Conservation (phyloP, 768 basidiomycete genomes). For the Ephemerocybe angulata region DNA sequence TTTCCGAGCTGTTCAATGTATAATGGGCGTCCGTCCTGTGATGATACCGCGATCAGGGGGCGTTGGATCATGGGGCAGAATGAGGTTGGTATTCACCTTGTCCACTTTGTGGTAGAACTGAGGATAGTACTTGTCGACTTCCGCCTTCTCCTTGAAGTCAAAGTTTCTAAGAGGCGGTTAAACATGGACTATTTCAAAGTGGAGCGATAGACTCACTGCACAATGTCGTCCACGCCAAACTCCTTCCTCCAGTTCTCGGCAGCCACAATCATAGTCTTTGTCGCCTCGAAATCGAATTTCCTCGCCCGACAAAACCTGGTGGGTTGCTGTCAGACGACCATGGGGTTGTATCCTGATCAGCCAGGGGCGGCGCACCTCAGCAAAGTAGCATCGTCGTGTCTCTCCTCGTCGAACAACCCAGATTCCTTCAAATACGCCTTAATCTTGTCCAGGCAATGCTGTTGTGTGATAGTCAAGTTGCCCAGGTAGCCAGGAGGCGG, state of each 20-base stretch:
- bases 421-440: conserved; percentile 62
- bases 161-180: conserved; percentile 55
- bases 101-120: conserved; percentile 96
- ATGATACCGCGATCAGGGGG: conserved; percentile 1
- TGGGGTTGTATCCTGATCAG: neutral
- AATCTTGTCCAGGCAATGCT: conserved; percentile 66
- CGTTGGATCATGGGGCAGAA: neutral
- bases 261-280: conserved; percentile 79
- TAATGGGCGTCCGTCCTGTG: conserved; percentile 87
- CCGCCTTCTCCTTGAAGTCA: conserved; percentile 75
- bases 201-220: conserved; percentile 43
- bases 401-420: conserved; percentile 54
- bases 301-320: conserved; percentile 86
- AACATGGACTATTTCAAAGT: conserved; percentile 3
- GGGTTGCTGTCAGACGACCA: neutral
- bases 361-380: conserved; percentile 46
- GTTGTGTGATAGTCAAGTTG: conserved; percentile 66
- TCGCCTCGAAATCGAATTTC: conserved; percentile 80
- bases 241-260: conserved; percentile 90
- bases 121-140: conserved; percentile 91
- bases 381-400: conserved; percentile 70
- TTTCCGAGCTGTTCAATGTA: conserved; percentile 93
- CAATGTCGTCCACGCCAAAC: conserved; percentile 74
- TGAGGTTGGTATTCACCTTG: conserved; percentile 51
- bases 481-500: conserved; percentile 73